Conservation (phyloP, 1,139 yeast species). For the Zygosaccharomyces sapae region DNA sequence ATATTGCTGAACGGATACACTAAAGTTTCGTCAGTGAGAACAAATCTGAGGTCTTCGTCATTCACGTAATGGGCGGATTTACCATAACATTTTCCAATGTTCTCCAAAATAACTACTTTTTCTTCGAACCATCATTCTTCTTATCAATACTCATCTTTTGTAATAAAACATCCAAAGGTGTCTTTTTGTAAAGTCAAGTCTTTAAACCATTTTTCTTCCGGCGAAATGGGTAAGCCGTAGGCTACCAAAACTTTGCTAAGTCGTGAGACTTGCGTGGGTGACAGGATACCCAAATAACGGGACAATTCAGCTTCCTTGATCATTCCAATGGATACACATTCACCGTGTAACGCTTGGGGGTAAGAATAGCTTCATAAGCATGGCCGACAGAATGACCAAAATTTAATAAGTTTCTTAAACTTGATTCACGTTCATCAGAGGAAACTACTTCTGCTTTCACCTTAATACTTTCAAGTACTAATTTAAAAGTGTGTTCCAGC, state of each 20-base stretch:
- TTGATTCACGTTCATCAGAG: conserved; percentile 92
- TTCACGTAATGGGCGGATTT: conserved; percentile 79
- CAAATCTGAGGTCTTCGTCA: conserved; percentile 74
- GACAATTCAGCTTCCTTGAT: conserved; percentile 91
- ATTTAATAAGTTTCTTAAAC: conserved; percentile 83
- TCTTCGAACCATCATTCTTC: conserved; percentile 89
- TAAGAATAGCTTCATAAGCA: conserved; percentile 92
- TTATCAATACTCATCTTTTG: conserved; percentile 92
- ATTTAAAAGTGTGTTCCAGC: conserved; percentile 65
- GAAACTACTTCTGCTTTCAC: conserved; percentile 95
- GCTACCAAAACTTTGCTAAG: conserved; percentile 76
- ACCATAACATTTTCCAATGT: conserved; percentile 86
- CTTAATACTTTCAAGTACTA: conserved; percentile 79
- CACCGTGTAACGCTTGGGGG: conserved; percentile 98
- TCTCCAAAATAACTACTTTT: conserved; percentile 80
- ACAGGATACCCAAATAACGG: conserved; percentile 79
- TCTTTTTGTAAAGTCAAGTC: conserved; percentile 64
- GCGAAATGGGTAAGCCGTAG: conserved; percentile 78
- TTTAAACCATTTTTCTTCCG: conserved; percentile 68
- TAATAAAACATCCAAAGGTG: conserved; percentile 69
- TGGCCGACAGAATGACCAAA: conserved; percentile 98
- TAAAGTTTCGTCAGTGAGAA: conserved; percentile 75
- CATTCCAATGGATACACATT: conserved; percentile 94
- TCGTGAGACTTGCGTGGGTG: conserved; percentile 93
- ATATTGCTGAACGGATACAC: conserved; percentile 52